These are phyloP conservation scores for Trametes elegans DNA, from an alignment of 768 basidiomycete genomes.

Conservation along the genomic window DNA sequence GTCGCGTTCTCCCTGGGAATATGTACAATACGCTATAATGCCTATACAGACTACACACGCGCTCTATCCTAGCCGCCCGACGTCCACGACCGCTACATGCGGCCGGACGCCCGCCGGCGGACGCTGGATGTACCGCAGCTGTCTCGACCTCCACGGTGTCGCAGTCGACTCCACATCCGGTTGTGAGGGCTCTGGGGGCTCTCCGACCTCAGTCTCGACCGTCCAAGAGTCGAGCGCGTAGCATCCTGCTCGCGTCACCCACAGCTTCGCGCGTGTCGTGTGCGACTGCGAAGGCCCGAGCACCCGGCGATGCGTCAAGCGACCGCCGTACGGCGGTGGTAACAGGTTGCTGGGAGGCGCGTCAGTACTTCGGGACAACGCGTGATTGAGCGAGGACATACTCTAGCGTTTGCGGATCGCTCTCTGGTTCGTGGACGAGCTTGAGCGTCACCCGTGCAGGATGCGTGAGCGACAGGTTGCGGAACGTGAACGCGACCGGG, in stretches of 20 bases:
- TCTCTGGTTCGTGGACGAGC: constrained; percentile 29
- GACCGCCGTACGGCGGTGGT: constrained; percentile 60
- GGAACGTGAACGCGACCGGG: constrained; percentile 54
- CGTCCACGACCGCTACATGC: constrained; percentile 36
- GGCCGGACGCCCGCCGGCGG: constrained; percentile 29
- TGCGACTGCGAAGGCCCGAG: constrained; percentile 49
- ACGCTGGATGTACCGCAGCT: constrained; percentile 39
- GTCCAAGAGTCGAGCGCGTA: constrained; percentile 69
- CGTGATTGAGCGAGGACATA: background rate
- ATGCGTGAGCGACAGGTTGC: constrained; percentile 71
- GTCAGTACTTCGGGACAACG: background rate
- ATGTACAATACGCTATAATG: constrained; percentile 15
- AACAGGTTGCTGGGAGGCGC: constrained; percentile 38
- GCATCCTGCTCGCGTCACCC: constrained; percentile 60
- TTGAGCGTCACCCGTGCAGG: constrained; percentile 56
- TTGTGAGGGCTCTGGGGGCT: constrained; percentile 33
- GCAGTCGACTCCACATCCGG: constrained; percentile 18
- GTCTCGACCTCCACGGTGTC: constrained; percentile 34
- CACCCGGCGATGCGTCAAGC: constrained; percentile 61
- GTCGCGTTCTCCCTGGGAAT: background rate
- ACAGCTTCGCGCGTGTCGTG: constrained; percentile 50
- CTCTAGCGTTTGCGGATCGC: background rate
- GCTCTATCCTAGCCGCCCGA: constrained; percentile 13
- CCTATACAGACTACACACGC: constrained; percentile 19
- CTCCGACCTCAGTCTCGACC: constrained; percentile 63